Percentiles rank a stretch among this genome's conserved stretches.
Conservation (phyloP, 1,284 basidiomycete species). For the Malassezia japonica region DNA sequence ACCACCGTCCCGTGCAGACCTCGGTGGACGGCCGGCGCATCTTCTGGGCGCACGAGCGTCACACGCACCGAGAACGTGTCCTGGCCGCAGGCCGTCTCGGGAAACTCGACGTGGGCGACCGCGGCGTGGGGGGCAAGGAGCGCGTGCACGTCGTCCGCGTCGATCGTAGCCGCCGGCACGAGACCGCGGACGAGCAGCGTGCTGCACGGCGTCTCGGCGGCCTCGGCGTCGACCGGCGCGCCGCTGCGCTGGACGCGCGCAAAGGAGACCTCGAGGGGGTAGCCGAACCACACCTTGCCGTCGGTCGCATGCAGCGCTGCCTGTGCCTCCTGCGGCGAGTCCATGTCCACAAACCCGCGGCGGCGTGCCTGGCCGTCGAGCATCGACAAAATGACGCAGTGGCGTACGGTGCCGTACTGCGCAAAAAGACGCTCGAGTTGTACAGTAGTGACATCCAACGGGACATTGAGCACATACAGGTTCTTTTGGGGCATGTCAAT, state of each 20-base stretch:
- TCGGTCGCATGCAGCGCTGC: constrained; percentile 33
- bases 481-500: constrained; percentile 15
- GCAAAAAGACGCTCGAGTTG: constrained; percentile 35
- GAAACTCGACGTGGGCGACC: not conserved
- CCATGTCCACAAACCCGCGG: constrained; percentile 47
- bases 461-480: constrained; percentile 45
- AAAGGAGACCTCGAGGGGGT: constrained; percentile 46
- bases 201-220: not conserved
- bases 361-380: constrained; percentile 44
- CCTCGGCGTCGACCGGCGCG: not conserved
- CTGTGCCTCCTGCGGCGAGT: constrained; percentile 25
- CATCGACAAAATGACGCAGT: constrained; percentile 46
- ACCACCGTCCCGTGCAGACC: not conserved
- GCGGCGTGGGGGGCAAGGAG: constrained; percentile 17
- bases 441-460: constrained; percentile 37
- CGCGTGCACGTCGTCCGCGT: constrained; percentile 20
- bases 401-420: constrained; percentile 32
- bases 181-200: constrained; percentile 20
- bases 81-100: not conserved
- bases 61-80: constrained; percentile 4
- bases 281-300: constrained; percentile 39
- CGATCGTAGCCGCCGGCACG: constrained; percentile 18
- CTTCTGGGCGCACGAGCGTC: not conserved
- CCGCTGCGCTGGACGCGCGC: constrained; percentile 39
- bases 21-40: constrained; percentile 1